These are phyloP conservation scores for Debaryomyces psychrophilus DNA, from an alignment of 1,139 yeast genomes.

Conservation along the genomic window DNA sequence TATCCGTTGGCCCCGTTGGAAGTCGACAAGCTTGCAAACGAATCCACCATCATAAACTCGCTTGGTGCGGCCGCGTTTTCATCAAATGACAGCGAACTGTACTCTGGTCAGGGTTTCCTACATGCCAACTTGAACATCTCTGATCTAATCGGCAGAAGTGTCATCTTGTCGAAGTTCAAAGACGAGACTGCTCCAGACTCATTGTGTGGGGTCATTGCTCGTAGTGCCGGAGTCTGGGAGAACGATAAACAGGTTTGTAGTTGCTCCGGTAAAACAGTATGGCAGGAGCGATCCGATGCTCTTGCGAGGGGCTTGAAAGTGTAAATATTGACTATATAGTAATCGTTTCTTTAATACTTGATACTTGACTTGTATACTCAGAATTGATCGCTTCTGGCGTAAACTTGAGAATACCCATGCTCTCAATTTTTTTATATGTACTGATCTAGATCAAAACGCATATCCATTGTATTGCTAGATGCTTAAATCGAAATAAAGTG, in stretches of 20 bases:
- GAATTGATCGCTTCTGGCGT: neutral
- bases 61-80: slow-evolving; percentile 38
- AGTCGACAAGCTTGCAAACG: slow-evolving; percentile 38
- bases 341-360: neutral
- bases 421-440: slow-evolving; percentile 1
- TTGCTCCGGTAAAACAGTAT: slow-evolving; percentile 91
- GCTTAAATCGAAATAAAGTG: neutral
- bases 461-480: neutral
- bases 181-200: slow-evolving; percentile 47
- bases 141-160: slow-evolving; percentile 79
- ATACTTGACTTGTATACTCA: slow-evolving; percentile 3
- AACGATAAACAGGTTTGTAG: slow-evolving; percentile 91
- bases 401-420: slow-evolving; percentile 4
- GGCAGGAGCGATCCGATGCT: slow-evolving; percentile 92
- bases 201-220: slow-evolving; percentile 85
- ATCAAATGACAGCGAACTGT: slow-evolving; percentile 22
- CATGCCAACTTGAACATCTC: slow-evolving; percentile 58
- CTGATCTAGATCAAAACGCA: neutral
- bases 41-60: slow-evolving; percentile 39
- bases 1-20: slow-evolving; percentile 53
- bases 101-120: slow-evolving; percentile 66
- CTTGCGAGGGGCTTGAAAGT: slow-evolving; percentile 50
- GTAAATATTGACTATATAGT: slow-evolving; percentile 11
- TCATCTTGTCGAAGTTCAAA: slow-evolving; percentile 57
- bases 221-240: slow-evolving; percentile 98